Percentiles rank a stretch among this genome's conserved stretches.
phyloP scores from a whole-genome alignment of 495 filamentous ascomycete genomes.

The Immersiella caudata region DNA sequence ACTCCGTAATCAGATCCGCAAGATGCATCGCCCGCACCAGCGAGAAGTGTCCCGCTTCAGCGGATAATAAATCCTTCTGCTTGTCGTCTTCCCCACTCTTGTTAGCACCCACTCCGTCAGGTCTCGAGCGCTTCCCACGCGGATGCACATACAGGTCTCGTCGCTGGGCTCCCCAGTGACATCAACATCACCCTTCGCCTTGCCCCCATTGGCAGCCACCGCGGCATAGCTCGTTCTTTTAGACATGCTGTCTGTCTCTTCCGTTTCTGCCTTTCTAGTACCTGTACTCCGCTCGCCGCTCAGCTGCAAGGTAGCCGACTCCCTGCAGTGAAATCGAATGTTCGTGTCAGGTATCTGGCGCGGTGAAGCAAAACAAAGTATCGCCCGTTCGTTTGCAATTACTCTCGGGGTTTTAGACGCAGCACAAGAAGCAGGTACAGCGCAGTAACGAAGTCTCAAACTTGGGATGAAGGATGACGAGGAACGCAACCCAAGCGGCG shows the following conservation, averaged over 20 bases:
- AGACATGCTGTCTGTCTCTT: slow-evolving; percentile 45
- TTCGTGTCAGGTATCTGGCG: no score
- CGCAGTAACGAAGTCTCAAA: no score
- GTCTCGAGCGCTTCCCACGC: no score
- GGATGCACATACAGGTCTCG: slow-evolving; percentile 40
- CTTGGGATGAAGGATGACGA: no score
- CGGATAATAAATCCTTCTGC: slow-evolving; percentile 79
- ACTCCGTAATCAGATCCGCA: slow-evolving; percentile 91
- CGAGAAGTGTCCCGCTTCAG: slow-evolving; percentile 72
- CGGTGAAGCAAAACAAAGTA: no score
- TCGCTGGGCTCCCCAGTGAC: slow-evolving; percentile 22
- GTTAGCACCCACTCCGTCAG: no score
- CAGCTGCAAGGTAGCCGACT: background rate
- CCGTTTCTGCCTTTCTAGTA: background rate
- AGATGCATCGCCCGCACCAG: slow-evolving; percentile 81
- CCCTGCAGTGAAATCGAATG: no score
- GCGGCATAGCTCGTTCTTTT: slow-evolving; percentile 48
- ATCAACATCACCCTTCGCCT: background rate
- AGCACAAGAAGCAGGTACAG: no score
- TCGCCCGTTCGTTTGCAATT: no score
- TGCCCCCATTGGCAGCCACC: slow-evolving; percentile 43
- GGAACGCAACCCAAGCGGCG: no score
- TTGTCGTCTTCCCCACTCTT: slow-evolving; percentile 67
- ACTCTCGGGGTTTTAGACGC: no score
- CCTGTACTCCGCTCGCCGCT: background rate